A percentile compares a stretch with the other conserved stretches of the same genome.
Conservation (phyloP, 257 asterid genomes). For the Scutellaria baicalensis region DNA sequence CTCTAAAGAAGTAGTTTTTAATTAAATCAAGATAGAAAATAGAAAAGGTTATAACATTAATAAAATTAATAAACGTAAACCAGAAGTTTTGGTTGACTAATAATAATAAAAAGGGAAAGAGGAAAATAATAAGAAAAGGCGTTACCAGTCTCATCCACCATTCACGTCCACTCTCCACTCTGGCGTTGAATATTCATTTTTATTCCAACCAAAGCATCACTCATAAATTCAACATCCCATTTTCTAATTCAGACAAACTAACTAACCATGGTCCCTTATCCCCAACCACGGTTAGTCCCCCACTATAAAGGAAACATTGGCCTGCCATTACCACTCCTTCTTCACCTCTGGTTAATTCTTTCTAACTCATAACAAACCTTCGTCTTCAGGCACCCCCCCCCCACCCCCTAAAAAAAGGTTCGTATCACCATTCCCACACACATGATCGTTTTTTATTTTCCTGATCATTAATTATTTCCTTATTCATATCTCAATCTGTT, state of each 20-base stretch:
- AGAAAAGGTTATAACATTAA: not conserved
- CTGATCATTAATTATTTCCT: not conserved
- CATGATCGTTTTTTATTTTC: not conserved
- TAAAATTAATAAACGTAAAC: not conserved
- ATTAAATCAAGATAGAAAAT: not conserved
- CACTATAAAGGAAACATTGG: not conserved
- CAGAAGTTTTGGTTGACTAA: not conserved
- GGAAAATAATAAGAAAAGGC: not conserved
- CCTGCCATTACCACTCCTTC: conserved; percentile 2
- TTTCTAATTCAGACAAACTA: not conserved
- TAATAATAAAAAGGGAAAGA: not conserved
- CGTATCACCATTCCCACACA: not conserved
- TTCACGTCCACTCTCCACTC: conserved; percentile 2
- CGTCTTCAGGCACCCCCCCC: not conserved
- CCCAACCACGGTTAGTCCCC: conserved; percentile 10
- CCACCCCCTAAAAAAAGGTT: not conserved
- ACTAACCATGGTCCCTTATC: not conserved
- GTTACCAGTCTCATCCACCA: not conserved
- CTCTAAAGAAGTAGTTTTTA: not conserved
- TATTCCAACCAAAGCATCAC: not conserved
- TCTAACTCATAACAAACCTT: not conserved
- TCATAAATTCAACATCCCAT: not conserved
- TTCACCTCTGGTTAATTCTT: conserved; percentile 1
- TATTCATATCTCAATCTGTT: too few relatives aligned
- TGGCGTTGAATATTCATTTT: conserved; percentile 19